These are phyloP conservation scores for Planoprotostelium fungivorum DNA, from an alignment of 78 protist genomes.

Conservation along the genomic window DNA sequence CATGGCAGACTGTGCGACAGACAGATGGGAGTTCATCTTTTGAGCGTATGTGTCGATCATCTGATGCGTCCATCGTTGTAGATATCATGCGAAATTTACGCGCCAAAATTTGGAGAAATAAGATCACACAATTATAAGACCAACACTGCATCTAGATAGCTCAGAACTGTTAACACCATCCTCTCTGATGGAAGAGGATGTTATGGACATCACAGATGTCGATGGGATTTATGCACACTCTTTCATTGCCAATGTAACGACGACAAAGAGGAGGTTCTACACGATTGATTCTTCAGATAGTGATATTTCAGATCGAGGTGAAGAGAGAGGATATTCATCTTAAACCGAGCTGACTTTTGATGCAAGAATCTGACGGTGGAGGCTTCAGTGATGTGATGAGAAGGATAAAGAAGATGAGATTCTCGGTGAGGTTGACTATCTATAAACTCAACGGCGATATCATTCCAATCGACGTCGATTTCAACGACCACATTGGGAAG, in stretches of 20 bases:
- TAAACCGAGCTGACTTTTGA: background rate
- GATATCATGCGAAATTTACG: background rate
- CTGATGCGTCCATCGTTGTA: background rate
- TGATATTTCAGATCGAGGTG: background rate
- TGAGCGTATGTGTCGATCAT: background rate
- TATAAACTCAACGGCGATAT: background rate
- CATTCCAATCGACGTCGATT: background rate
- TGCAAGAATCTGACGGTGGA: background rate
- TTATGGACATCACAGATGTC: background rate
- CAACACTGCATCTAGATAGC: background rate
- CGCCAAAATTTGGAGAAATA: too few species aligned
- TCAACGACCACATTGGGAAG: background rate
- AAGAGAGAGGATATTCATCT: too few species aligned
- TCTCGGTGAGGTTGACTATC: background rate
- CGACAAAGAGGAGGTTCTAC: background rate
- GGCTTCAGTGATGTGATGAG: background rate
- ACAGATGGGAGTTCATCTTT: background rate
- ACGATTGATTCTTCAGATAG: background rate
- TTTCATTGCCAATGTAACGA: too few species aligned
- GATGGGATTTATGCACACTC: background rate
- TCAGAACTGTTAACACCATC: too few species aligned
- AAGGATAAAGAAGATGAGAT: background rate
- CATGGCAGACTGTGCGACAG: background rate
- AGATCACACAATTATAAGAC: background rate
- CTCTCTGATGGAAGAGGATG: too few species aligned